A percentile compares a stretch with the other conserved stretches of the same genome.
Conservation (phyloP, 306 rosid genomes). For the apple (Malus domestica) region DNA sequence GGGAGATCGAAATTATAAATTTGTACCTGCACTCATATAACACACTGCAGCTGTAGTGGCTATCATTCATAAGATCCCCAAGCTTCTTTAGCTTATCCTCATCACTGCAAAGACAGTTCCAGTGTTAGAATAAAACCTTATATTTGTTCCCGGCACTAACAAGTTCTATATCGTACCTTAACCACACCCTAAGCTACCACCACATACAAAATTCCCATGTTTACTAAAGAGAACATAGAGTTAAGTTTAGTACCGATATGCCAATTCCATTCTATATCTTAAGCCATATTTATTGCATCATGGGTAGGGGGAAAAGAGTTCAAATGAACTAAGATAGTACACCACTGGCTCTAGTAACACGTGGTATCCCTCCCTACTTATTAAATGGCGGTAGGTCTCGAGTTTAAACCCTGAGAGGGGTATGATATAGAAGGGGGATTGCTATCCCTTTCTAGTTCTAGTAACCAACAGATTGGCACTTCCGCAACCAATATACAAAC, state of each 20-base stretch:
- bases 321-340: neutral
- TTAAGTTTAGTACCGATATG: neutral
- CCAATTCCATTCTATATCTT: neutral
- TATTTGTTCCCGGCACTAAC: neutral
- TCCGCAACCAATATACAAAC: conserved; percentile 24
- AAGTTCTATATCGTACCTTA: neutral
- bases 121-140: neutral
- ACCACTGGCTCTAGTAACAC: neutral
- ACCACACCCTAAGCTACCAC: neutral
- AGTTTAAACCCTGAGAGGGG: neutral
- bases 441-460: neutral
- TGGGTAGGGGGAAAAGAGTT: neutral
- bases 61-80: conserved; percentile 92
- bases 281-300: neutral
- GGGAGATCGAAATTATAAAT: neutral
- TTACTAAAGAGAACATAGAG: neutral
- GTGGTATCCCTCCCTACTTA: neutral
- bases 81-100: conserved; percentile 72
- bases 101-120: conserved; percentile 50
- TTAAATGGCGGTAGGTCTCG: neutral
- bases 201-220: neutral
- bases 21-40: conserved; percentile 96
- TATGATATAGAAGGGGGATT: neutral
- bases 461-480: neutral
- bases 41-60: conserved; percentile 92